Evolutionary conservation across 106 monocot species (phyloP).

Genomic region (Chionographis japonica): DNA sequence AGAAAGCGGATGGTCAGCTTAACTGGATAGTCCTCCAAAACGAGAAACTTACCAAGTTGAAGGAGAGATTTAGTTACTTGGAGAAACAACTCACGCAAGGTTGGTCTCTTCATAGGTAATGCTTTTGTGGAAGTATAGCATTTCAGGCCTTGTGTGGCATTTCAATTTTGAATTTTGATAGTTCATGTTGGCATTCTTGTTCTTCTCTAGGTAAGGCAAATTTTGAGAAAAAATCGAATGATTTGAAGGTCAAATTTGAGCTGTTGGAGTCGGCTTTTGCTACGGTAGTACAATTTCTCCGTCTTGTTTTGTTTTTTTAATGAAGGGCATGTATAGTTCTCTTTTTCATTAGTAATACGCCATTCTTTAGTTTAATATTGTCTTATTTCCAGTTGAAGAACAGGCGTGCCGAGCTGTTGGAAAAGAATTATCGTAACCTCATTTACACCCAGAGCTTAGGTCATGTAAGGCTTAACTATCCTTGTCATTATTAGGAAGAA

Average conservation of each 20-base stretch:
- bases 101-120: constrained; percentile 29
- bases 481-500: background rate
- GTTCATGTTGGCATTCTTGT: constrained; percentile 4
- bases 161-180: background rate
- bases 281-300: constrained; percentile 23
- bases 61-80: constrained; percentile 30
- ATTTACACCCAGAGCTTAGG: constrained; percentile 59
- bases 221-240: constrained; percentile 34
- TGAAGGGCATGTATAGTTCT: background rate
- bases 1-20: constrained; percentile 44
- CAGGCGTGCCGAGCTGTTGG: constrained; percentile 45
- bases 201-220: constrained; percentile 48
- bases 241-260: constrained; percentile 29
- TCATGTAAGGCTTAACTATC: constrained; percentile 43
- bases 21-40: constrained; percentile 47
- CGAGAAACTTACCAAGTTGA: constrained; percentile 48
- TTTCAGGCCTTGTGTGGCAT: background rate
- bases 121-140: background rate
- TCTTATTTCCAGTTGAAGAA: constrained; percentile 48
- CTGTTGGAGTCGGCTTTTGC: constrained; percentile 35
- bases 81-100: constrained; percentile 52
- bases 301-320: background rate
- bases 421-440: constrained; percentile 46
- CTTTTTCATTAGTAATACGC: background rate
- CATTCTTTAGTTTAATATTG: background rate